Evolutionary conservation across 768 basidiomycete species (phyloP), one percentile per base, ranked within the genome.

Genomic region (Candolleomyces eurysporus): DNA sequence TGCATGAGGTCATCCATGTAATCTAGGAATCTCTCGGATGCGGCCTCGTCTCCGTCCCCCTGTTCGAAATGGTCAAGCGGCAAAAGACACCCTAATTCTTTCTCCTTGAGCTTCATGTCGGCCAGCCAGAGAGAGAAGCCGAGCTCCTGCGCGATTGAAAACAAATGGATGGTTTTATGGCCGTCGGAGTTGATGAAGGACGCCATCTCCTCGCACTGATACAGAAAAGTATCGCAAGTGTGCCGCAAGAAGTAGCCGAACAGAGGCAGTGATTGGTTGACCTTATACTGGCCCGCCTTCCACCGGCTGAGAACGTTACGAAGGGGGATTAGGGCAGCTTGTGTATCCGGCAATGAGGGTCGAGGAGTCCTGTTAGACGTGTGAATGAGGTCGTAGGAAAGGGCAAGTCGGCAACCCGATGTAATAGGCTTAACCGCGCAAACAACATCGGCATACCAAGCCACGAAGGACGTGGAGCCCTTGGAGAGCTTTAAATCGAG

Each of bases 391-490:
- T 79, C 79, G 69, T 73, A 79, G 0, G 75, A 70, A 5, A 81
- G 70, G 4, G 78, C 76, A 5, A 80, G 73, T 2, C 75, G 72
- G 57, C 75, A 76, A 5, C 79, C 79, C 14, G 70, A 66, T 3
- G 72, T 75, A 51, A 79, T 68, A 7, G 74, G 75, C 59, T 76
- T 76, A 58, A 80, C 68, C 57, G 75, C 74, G 65, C 76, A 76
- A 16, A 61, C 56, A 13, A 78, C 76, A 61, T 76, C 78, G n/a
- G 73, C 75, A 61, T 80, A 78, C 76, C 79, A 81, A 9, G 76
- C 71, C 17, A 78, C 63, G 21, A 76, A 69, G n/a, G 72, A 67
- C 0, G 74, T 74, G 13, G 61, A 30, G 5, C 63, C 48, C 8
- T 60, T 26, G 42, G 73, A 72, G 32, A 57, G 11, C 43, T 11